Evolutionary conservation across 306 rosid species (phyloP).

Genomic region (Corylus americana): DNA sequence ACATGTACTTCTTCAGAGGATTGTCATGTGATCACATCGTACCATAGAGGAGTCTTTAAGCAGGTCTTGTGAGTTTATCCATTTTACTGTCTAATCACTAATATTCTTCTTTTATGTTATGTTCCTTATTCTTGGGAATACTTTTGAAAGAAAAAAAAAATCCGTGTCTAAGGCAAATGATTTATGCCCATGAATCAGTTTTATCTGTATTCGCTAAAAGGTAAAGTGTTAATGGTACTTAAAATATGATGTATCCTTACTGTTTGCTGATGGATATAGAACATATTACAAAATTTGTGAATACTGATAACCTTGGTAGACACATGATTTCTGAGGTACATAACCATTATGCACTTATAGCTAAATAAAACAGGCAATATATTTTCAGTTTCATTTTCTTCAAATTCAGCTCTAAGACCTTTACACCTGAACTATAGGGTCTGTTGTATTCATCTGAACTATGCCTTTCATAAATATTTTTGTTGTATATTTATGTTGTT

Average conservation of each 20-base stretch:
- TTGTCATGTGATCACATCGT: conserved; percentile 71
- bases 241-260: not conserved
- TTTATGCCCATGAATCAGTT: not conserved
- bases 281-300: not conserved
- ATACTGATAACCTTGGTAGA: not conserved
- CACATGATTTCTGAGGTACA: not conserved
- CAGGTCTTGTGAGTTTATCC: conserved; percentile 55
- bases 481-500: not conserved
- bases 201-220: not conserved
- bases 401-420: not conserved
- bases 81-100: not conserved
- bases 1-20: conserved; percentile 60
- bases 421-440: not conserved
- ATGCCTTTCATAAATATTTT: not conserved
- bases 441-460: not conserved
- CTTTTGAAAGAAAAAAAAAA: not conserved
- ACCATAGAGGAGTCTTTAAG: conserved; percentile 57
- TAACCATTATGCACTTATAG: not conserved
- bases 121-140: not conserved
- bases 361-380: not conserved
- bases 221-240: not conserved
- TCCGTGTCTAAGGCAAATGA: not conserved
- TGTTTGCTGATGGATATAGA: not conserved
- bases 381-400: not conserved
- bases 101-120: not conserved